phyloP scores from a whole-genome alignment of 2,329 filamentous ascomycete genomes.

The Raffaelea ambrosiae region DNA sequence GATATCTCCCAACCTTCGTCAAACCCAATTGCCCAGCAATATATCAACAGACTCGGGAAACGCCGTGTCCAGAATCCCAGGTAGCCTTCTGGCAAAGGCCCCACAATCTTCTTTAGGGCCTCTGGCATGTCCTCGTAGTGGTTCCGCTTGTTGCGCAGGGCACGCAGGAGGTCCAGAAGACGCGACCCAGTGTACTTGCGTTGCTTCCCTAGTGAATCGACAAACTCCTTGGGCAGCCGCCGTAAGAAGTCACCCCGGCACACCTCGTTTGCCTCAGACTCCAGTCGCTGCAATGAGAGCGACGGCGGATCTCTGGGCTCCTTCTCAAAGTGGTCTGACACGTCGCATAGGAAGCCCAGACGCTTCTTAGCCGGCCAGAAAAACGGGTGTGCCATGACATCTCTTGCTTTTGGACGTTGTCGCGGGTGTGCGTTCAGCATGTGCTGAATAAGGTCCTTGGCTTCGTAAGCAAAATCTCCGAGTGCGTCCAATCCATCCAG shows the following conservation, averaged over 20 bases:
- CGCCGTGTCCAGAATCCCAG: slow-evolving; percentile 71
- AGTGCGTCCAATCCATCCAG: slow-evolving; percentile 63
- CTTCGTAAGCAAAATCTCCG: slow-evolving; percentile 78
- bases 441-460: slow-evolving; percentile 72
- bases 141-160: slow-evolving; percentile 90
- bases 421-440: slow-evolving; percentile 59
- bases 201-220: slow-evolving; percentile 86
- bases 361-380: slow-evolving; percentile 91
- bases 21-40: slow-evolving; percentile 67
- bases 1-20: slow-evolving; percentile 54
- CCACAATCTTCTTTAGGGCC: slow-evolving; percentile 60
- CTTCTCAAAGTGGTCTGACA: slow-evolving; percentile 93
- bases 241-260: slow-evolving; percentile 70
- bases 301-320: slow-evolving; percentile 80
- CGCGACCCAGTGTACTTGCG: slow-evolving; percentile 83
- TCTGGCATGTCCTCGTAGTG: slow-evolving; percentile 96
- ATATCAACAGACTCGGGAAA: slow-evolving; percentile 71
- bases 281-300: slow-evolving; percentile 51
- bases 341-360: slow-evolving; percentile 87
- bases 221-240: slow-evolving; percentile 68
- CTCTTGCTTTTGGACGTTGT: slow-evolving; percentile 58
- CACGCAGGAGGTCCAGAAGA: slow-evolving; percentile 79
- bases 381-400: slow-evolving; percentile 88
- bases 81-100: slow-evolving; percentile 70
- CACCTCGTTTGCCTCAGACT: slow-evolving; percentile 41